Percentiles rank a stretch among this genome's conserved stretches.
phyloP scores from a whole-genome alignment of 1,139 yeast genomes.

The Ogataea hybrid region DNA sequence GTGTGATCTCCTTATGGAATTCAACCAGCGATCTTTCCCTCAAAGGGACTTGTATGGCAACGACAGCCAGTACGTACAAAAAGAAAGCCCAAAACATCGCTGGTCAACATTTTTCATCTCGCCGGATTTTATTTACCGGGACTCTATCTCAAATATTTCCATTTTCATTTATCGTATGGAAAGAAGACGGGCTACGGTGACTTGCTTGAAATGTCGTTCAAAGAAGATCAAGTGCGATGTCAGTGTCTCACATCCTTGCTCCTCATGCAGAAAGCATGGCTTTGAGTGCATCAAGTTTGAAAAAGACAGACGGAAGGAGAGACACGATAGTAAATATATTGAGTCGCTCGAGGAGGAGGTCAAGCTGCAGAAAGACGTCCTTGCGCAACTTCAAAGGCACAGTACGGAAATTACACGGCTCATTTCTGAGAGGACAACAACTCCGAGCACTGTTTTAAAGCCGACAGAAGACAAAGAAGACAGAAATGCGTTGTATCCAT shows the following conservation, averaged over 20 bases:
- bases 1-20: conserved; percentile 31
- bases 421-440: no score
- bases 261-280: conserved; percentile 43
- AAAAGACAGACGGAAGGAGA: conserved; percentile 50
- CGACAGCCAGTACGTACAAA: neutral
- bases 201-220: conserved; percentile 51
- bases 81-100: no score
- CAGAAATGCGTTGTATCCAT: conserved; percentile 12
- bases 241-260: conserved; percentile 44
- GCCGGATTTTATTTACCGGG: no score
- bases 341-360: conserved; percentile 31
- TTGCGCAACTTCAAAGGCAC: conserved; percentile 4
- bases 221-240: conserved; percentile 55
- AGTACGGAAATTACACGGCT: no score
- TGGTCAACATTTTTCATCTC: no score
- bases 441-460: neutral
- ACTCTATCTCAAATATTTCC: no score
- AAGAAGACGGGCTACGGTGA: conserved; percentile 12
- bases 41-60: conserved; percentile 1
- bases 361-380: conserved; percentile 8
- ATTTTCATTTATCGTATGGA: no score
- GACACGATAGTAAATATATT: conserved; percentile 53
- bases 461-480: neutral
- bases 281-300: conserved; percentile 50
- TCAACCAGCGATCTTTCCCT: conserved; percentile 7